Base-by-base conservation (phyloP, 768 basidiomycete genomes). In the Obba rivulosa region DNA sequence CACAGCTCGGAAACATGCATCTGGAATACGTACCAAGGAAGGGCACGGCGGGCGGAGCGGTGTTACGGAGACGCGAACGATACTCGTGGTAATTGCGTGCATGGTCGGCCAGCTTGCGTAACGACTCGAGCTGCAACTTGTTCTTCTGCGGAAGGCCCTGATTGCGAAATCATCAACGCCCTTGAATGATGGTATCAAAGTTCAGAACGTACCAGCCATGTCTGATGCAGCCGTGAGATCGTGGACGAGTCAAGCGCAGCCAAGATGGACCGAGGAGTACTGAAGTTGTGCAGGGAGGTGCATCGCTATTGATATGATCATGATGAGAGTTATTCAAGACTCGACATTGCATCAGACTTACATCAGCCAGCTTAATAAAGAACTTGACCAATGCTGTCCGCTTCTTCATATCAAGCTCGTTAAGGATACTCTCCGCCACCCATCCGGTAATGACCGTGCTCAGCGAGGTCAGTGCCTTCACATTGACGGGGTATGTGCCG, bases 241-340 rank as follows among this genome's bases (percentile, higher is more conserved):
- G 92, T 96, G 16, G 93, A 95, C 14, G 92, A 95, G 64, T 97
- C 95, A 50, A 99, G 73, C 4, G 95, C 95, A 8, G 92, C 94
- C 43, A 98, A 73, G 58, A 99, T 86, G 13, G 95, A 89, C 25
- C 93, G 82, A 34, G 92, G 81, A 4, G 92, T 93, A 57, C 92
- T 95, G 64, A 87, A 98, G 66, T 99, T 99, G 52, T 85, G 74
- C 56, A 98, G 59, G 3, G 75, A 69, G 7, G 83, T 78, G 67
- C 92, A 95, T 34, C 92, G 87, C 95, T 98, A 57, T 18, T 49
- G 48, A 41, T 52, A 48, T 51, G 51, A 54, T 18, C 45, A 47
- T 43, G 10, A 24, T 22, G 36, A 46, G 41, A 17, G 21, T 50
- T 21, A 50, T 45, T 21, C 35, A 35, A 23, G 18, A 10, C 22